Percentiles rank a stretch among this genome's conserved stretches.
Evolutionary conservation across 2,329 filamentous ascomycete genomes (phyloP).

Genomic region (Hypoxylon sp.): DNA sequence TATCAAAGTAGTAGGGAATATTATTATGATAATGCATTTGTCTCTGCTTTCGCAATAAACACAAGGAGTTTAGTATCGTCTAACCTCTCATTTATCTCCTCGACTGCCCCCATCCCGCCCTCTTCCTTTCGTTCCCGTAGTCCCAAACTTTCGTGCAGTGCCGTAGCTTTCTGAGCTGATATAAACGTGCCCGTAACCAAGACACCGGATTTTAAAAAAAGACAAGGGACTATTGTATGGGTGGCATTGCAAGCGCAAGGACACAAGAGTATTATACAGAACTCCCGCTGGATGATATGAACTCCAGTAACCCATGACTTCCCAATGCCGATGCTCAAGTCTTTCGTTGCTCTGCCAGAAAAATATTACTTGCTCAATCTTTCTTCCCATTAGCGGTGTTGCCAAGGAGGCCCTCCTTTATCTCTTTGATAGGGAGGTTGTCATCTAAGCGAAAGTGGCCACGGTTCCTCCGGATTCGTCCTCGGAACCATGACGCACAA

Average conservation of each 20-base stretch:
- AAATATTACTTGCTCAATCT: constrained; percentile 57
- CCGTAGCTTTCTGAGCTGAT: constrained; percentile 41
- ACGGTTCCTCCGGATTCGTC: constrained; percentile 67
- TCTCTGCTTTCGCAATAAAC: constrained; percentile 35
- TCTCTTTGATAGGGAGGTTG: constrained; percentile 63
- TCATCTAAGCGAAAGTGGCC: constrained; percentile 76
- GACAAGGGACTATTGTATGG: constrained; percentile 38
- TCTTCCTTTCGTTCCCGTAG: constrained; percentile 32
- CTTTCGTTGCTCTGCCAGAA: constrained; percentile 23
- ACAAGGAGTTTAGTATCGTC: constrained; percentile 31
- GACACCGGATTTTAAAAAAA: constrained; percentile 32
- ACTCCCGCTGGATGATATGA: constrained; percentile 48
- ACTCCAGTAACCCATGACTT: constrained; percentile 43
- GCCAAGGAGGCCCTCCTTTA: constrained; percentile 77
- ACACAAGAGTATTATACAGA: constrained; percentile 53
- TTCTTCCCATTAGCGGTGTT: constrained; percentile 66
- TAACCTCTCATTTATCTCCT: constrained; percentile 32
- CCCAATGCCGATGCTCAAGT: constrained; percentile 40
- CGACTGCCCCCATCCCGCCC: constrained; percentile 7
- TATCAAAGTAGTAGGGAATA: constrained; percentile 38
- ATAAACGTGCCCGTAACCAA: constrained; percentile 44
- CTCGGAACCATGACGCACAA: constrained; percentile 67
- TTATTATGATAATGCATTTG: constrained; percentile 44
- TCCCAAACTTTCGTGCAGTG: constrained; percentile 36
- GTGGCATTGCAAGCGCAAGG: constrained; percentile 46